Conservation (phyloP, 495 filamentous ascomycete genomes). For the Penicillium coprophilum region DNA sequence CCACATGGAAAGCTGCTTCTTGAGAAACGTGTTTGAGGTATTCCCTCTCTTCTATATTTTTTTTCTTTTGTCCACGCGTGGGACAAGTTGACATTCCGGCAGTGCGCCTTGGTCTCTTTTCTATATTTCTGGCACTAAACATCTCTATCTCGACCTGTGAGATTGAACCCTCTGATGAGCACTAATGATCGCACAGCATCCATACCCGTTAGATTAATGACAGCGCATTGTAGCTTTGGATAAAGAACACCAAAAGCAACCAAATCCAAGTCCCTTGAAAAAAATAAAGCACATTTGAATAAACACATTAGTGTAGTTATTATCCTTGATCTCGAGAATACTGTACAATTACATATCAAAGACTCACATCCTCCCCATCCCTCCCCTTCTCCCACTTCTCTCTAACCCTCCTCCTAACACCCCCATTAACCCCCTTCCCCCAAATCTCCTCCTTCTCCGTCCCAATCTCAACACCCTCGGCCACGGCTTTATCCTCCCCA, state of each 20-base stretch:
- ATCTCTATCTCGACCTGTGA: constrained; percentile 16
- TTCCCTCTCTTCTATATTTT: constrained; percentile 21
- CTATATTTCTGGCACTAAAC: constrained; percentile 7
- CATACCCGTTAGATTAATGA: constrained; percentile 36
- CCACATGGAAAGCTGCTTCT: constrained; percentile 62
- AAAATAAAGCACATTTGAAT: not conserved
- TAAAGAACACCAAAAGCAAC: constrained; percentile 23
- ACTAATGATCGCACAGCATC: constrained; percentile 35
- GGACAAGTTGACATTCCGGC: constrained; percentile 20
- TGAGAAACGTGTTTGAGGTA: constrained; percentile 50
- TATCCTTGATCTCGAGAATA: not conserved
- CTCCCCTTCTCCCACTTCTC: constrained; percentile 46
- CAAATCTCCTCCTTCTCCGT: constrained; percentile 44
- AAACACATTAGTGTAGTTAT: not conserved
- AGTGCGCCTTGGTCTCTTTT: constrained; percentile 10
- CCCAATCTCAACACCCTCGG: constrained; percentile 14
- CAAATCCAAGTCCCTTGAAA: not conserved
- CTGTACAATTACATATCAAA: constrained; percentile 1
- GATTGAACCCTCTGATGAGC: constrained; percentile 22
- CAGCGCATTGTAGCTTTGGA: constrained; percentile 29
- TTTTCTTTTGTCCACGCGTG: constrained; percentile 13
- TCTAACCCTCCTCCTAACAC: constrained; percentile 43
- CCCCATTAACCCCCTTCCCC: constrained; percentile 49
- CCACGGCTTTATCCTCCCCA: constrained; percentile 13
- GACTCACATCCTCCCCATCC: constrained; percentile 10